Conservation (phyloP, 2,329 filamentous ascomycete species). For the Aaosphaeria arxii region DNA sequence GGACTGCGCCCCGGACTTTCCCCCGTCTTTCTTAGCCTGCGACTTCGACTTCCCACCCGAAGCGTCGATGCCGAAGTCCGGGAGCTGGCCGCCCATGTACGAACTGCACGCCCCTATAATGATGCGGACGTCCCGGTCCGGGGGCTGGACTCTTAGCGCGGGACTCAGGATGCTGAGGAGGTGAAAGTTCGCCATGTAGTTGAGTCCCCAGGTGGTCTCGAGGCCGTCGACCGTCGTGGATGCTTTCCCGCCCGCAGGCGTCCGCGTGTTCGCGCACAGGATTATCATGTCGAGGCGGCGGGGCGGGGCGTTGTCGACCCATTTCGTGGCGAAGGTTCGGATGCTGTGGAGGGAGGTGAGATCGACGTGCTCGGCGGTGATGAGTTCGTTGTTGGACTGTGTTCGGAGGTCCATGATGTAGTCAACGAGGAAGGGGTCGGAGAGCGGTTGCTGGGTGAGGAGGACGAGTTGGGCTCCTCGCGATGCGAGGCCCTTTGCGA, state of each 20-base stretch:
- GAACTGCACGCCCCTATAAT: slow-evolving; percentile 83
- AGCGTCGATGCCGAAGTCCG: slow-evolving; percentile 51
- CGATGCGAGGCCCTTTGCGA: slow-evolving; percentile 69
- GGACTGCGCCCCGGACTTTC: slow-evolving; percentile 14
- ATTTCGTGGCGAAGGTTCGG: slow-evolving; percentile 90
- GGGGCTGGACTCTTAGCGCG: slow-evolving; percentile 83
- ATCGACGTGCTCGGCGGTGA: slow-evolving; percentile 95
- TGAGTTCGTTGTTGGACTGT: slow-evolving; percentile 75
- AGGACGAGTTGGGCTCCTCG: slow-evolving; percentile 89
- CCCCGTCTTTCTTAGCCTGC: slow-evolving; percentile 55
- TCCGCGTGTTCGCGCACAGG: slow-evolving; percentile 77
- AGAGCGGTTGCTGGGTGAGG: slow-evolving; percentile 75
- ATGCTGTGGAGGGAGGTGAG: slow-evolving; percentile 85
- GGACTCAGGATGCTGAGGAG: slow-evolving; percentile 87
- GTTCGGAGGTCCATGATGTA: slow-evolving; percentile 85
- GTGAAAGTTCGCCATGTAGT: slow-evolving; percentile 95
- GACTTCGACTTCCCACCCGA: slow-evolving; percentile 38
- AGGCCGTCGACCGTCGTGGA: slow-evolving; percentile 72
- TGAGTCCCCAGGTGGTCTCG: slow-evolving; percentile 89
- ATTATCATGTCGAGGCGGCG: slow-evolving; percentile 87
- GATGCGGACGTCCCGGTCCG: slow-evolving; percentile 88
- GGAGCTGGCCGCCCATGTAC: slow-evolving; percentile 74
- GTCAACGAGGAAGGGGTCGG: slow-evolving; percentile 86
- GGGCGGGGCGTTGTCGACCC: slow-evolving; percentile 93
- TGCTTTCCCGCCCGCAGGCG: slow-evolving; percentile 61